Base-by-base conservation (phyloP, 75 land plant genomes). In the Selaginella tamariscina region DNA sequence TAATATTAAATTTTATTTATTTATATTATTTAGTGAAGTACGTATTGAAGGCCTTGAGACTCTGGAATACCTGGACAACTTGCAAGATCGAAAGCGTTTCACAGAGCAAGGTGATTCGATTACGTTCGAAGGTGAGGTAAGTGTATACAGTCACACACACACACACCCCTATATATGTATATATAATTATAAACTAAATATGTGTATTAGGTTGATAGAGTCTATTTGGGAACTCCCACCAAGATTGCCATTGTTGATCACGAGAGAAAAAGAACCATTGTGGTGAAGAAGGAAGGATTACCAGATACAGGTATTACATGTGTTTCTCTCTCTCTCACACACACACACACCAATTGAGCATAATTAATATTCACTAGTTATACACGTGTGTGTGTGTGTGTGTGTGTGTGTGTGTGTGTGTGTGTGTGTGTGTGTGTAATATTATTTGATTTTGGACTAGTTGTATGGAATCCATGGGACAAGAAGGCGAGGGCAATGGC, bases 391-490 rank as follows among this genome's bases (percentile, higher is more conserved):
- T 30, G 55, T 68, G n/a, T 28, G 20, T 31, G 20, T 68, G 65
- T 54, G 26, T 27, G 24, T 70, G 13, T 26, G 32, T 49, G 54
- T 20, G 54, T 49, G 11, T 49, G 11, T 49, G 20, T 49, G 20
- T 49, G n/a, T 49, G 54, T 49, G 11, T 49, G 20, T 49, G 11
- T 11, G 11, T 49, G 54, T 49, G 20, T 49, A 20, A 11, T 49
- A 20, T 11, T 11, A 49, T 11, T 49, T 11, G 20, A 49, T n/a
- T 23, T n/a, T 59, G 23, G 62, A 8, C 9, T 64, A 73, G 75
- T 90, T 32, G 91, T 90, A 0, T 90, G 96, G 96, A 90, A 90
- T 76, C 96, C 96, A 1, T 90, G 96, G 96, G 96, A 90, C 56
- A 87, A 78, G 74, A 90, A 85, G 78, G 91, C 96, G 64, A 87